These are phyloP conservation scores for Puya raimondii DNA, from an alignment of 176 grass and related monocot species.

Conservation along the genomic window DNA sequence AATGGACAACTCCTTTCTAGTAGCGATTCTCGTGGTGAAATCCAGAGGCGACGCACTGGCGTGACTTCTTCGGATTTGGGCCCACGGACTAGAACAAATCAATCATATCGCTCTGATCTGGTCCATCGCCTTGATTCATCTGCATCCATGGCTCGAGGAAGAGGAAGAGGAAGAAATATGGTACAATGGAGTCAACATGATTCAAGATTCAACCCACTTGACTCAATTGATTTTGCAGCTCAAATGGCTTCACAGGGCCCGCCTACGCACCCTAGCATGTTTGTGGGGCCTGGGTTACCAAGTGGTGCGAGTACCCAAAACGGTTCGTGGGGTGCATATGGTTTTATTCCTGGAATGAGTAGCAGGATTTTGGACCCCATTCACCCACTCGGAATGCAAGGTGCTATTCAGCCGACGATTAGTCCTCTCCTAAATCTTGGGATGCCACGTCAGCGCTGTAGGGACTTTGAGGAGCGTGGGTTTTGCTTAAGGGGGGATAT, in stretches of 20 bases:
- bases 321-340: slow-evolving; percentile 74
- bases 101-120: slow-evolving; percentile 32
- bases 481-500: slow-evolving; percentile 98
- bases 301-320: slow-evolving; percentile 34
- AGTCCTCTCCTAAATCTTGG: slow-evolving; percentile 69
- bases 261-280: slow-evolving; percentile 47
- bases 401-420: slow-evolving; percentile 45
- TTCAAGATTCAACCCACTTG: slow-evolving; percentile 59
- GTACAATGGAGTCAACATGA: slow-evolving; percentile 49
- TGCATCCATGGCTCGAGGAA: slow-evolving; percentile 32
- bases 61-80: slow-evolving; percentile 12
- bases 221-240: slow-evolving; percentile 78
- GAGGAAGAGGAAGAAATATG: slow-evolving; percentile 75
- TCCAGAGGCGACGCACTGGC: slow-evolving; percentile 45
- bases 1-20: slow-evolving; percentile 31
- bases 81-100: slow-evolving; percentile 28
- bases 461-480: slow-evolving; percentile 94
- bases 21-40: slow-evolving; percentile 29
- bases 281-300: slow-evolving; percentile 44
- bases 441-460: slow-evolving; percentile 78
- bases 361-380: slow-evolving; percentile 86
- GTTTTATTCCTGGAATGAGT: slow-evolving; percentile 79
- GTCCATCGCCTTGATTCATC: slow-evolving; percentile 23
- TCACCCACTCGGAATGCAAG: slow-evolving; percentile 66
- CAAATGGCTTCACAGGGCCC: slow-evolving; percentile 64